Evolutionary conservation across 129 eudicot genomes (phyloP), one percentile per base, ranked within the genome.

Genomic region (Sambucus nigra): DNA sequence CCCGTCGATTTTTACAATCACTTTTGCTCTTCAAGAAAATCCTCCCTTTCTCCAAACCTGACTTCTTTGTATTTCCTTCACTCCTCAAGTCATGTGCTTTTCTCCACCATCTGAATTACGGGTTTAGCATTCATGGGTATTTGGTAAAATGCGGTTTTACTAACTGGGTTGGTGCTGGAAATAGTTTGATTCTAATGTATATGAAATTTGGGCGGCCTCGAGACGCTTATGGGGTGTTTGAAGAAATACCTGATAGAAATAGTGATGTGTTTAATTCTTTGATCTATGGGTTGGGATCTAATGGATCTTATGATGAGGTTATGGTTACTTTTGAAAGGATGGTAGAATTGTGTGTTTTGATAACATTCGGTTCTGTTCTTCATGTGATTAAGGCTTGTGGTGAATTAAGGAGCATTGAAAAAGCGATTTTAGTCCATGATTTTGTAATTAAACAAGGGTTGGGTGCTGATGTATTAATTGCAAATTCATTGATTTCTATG

Each of bases 401-500:
- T 27, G 58, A 73, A 19, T 25, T 59, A 28, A 55, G 68, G 41
- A 74, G 29, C 38, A 8, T 74, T 2, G 59, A 58, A 44, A 58
- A 53, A 10, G 75, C 75, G 31, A 29, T 14, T 22, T 63, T 60
- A 47, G 51, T 74, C 33, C 75, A 69, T 69, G 64, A 53, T 52
- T 74, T 40, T 59, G 64, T 69, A 45, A 53, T 32, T 20, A 41
- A 58, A 25, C 51, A 56, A 47, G 68, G 75, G 68, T 74, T 69
- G 9, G 60, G 58, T 10, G 15, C 26, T 17, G 39, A 74, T 17
- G 42, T 64, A 5, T 11, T 28, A 2, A 32, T 74, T 5, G 48
- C 67, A 46, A 74, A 74, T 47, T 57, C 60, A 5, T 63, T 74
- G 75, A 57, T 74, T 18, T 69, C 80, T 7, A 74, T 74, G 80